Percentiles rank a stretch among this genome's conserved stretches.
Conservation (phyloP, 768 basidiomycete genomes). For the Pluteus cervinus region DNA sequence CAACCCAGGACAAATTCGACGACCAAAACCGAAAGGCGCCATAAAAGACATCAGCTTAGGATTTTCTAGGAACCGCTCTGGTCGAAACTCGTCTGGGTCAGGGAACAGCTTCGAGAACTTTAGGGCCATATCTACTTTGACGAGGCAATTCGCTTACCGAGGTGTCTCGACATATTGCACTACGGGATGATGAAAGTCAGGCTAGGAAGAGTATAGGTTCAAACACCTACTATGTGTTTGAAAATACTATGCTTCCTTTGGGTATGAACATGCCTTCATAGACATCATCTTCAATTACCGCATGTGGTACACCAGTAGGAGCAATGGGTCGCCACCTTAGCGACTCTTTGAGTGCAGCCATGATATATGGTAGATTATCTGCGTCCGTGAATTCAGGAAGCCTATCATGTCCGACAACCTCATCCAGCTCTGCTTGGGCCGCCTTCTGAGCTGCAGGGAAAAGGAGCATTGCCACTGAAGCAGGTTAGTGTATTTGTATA, state of each 20-base stretch:
- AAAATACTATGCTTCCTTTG: slow-evolving; percentile 27
- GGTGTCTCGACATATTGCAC: background rate
- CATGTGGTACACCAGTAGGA: slow-evolving; percentile 27
- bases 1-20: slow-evolving; percentile 42
- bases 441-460: slow-evolving; percentile 22
- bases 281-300: slow-evolving; percentile 25
- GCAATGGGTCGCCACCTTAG: slow-evolving; percentile 24
- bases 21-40: slow-evolving; percentile 48
- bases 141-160: background rate
- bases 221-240: slow-evolving; percentile 25
- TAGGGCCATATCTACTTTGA: slow-evolving; percentile 1
- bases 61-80: slow-evolving; percentile 42
- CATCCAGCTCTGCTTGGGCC: slow-evolving; percentile 30
- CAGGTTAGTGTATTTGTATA: too few species aligned
- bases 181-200: background rate
- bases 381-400: slow-evolving; percentile 27
- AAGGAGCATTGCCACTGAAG: slow-evolving; percentile 24
- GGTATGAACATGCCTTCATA: slow-evolving; percentile 33
- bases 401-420: slow-evolving; percentile 20
- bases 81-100: slow-evolving; percentile 43
- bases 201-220: too few species aligned
- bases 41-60: too few species aligned
- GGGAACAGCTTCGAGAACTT: slow-evolving; percentile 27
- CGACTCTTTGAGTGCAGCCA: slow-evolving; percentile 17
- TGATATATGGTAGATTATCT: slow-evolving; percentile 19